Evolutionary conservation across 208 protist genomes (phyloP).

Genomic region (Trypanosoma mega): DNA sequence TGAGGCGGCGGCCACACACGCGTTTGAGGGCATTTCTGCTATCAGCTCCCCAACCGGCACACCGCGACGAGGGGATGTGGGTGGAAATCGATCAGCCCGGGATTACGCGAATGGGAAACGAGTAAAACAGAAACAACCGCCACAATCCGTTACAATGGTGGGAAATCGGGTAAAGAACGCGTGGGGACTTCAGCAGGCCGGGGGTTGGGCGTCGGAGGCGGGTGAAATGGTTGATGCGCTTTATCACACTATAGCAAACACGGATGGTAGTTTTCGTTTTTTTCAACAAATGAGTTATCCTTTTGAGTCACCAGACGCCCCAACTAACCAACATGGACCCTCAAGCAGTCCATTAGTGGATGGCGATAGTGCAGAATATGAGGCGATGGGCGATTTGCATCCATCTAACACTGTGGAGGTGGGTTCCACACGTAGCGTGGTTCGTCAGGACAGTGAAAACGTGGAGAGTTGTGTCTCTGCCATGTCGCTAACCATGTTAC

Average conservation of each 20-base stretch:
- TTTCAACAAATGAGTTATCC: constrained; percentile 74
- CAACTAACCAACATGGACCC: neutral
- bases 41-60: constrained; percentile 9
- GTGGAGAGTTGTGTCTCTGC: constrained; percentile 53
- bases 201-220: neutral
- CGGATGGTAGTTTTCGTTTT: constrained; percentile 51
- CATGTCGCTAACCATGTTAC: constrained; percentile 67
- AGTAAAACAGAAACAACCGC: no score
- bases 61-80: neutral
- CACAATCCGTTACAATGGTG: no score
- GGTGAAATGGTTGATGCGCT: constrained; percentile 26
- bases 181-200: no score
- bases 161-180: no score
- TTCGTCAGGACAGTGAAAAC: constrained; percentile 26
- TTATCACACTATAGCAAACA: constrained; percentile 47
- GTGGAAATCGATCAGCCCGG: constrained; percentile 4
- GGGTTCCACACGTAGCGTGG: constrained; percentile 13
- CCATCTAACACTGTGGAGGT: neutral
- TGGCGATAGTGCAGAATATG: constrained; percentile 19
- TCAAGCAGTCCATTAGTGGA: neutral
- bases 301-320: constrained; percentile 30
- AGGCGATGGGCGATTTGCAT: constrained; percentile 21
- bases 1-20: constrained; percentile 39
- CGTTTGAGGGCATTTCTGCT: neutral
- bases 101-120: neutral